phyloP scores from a whole-genome alignment of 192 early-diverging fungal species.

The Allomyces javanicus region DNA sequence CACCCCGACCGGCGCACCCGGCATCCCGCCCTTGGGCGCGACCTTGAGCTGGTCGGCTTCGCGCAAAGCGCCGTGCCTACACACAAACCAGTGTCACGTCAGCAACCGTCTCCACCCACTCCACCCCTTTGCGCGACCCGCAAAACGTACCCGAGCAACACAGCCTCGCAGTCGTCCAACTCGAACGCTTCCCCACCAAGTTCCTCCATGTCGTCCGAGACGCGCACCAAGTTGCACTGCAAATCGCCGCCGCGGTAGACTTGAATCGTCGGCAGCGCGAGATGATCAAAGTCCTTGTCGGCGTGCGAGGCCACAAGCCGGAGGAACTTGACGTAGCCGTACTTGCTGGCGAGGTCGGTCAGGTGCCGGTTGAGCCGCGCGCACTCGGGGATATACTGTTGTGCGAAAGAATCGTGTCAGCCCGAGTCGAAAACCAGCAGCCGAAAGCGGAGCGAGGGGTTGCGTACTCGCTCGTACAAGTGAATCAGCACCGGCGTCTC shows the following conservation, averaged over 20 bases:
- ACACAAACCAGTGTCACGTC: too few relatives aligned
- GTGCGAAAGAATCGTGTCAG: too few relatives aligned
- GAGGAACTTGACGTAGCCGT: background rate
- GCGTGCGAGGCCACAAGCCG: background rate
- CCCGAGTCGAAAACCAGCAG: background rate
- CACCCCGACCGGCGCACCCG: too few relatives aligned
- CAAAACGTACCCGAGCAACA: too few relatives aligned
- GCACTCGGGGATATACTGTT: background rate
- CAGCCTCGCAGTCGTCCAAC: too few relatives aligned
- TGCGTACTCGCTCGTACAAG: background rate
- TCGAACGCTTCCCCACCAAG: too few relatives aligned
- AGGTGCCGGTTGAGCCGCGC: background rate
- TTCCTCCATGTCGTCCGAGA: slow-evolving; percentile 1
- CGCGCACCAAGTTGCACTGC: slow-evolving; percentile 1
- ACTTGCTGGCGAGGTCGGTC: background rate
- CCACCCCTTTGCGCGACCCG: too few relatives aligned
- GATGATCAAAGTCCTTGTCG: slow-evolving; percentile 1
- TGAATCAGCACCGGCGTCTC: background rate
- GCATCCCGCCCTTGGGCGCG: too few relatives aligned
- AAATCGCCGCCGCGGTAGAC: slow-evolving; percentile 2
- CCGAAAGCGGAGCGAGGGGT: background rate
- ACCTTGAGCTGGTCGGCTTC: too few relatives aligned
- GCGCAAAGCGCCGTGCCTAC: too few relatives aligned
- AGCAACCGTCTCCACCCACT: too few relatives aligned
- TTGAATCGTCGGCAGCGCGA: slow-evolving; percentile 1